These are phyloP conservation scores for Nothopassalora personata DNA, from an alignment of 2,329 filamentous ascomycete genomes.

Conservation along the genomic window DNA sequence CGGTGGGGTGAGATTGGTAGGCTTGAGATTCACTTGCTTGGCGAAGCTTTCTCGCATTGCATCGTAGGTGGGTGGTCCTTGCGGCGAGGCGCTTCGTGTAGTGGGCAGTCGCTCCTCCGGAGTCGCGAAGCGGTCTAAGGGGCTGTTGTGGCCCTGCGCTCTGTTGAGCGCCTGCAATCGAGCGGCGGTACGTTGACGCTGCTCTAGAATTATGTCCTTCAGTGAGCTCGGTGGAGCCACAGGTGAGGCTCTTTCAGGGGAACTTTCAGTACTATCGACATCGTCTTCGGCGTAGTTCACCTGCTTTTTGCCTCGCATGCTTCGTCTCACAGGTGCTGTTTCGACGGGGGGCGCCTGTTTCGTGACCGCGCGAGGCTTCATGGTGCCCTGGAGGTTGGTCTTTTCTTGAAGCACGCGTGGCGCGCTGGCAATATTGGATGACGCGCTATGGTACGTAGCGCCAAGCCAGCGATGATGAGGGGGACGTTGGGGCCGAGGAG, in stretches of 20 bases:
- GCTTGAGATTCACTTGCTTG: not conserved
- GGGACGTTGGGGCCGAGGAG: not conserved
- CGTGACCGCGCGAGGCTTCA: not conserved
- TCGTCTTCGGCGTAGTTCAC: constrained; percentile 16
- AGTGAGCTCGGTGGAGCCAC: not conserved
- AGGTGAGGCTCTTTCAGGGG: not conserved
- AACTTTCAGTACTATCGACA: not conserved
- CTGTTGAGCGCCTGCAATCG: not conserved
- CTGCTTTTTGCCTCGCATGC: constrained; percentile 15
- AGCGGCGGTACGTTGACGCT: not conserved
- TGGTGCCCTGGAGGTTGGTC: not conserved
- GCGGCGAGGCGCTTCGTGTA: not conserved
- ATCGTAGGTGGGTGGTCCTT: not conserved
- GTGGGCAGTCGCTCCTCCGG: not conserved
- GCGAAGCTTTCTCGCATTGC: not conserved
- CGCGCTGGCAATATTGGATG: not conserved
- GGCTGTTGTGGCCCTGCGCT: not conserved
- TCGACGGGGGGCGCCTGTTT: constrained; percentile 1
- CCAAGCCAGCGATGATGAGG: not conserved
- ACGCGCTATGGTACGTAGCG: not conserved
- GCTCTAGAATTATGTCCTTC: not conserved
- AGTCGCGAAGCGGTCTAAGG: not conserved
- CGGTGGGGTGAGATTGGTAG: not conserved
- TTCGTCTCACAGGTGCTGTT: constrained; percentile 12
- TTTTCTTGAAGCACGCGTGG: not conserved